Evolutionary conservation across 805 yeast species (phyloP).

Genomic region (Ascoidea asiatica): DNA sequence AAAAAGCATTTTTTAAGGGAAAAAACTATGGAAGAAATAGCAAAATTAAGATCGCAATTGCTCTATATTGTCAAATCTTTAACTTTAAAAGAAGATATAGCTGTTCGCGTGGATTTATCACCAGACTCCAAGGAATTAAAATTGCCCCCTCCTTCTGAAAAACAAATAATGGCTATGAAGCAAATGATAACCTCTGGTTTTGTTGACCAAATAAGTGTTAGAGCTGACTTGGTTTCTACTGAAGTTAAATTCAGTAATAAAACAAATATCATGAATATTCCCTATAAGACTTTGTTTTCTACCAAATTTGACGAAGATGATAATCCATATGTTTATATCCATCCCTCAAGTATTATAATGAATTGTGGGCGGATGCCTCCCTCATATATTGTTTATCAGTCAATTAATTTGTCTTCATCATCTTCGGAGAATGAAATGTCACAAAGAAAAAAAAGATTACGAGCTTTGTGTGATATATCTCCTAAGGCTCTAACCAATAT

Average conservation of each 20-base stretch:
- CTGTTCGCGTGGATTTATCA: constrained; percentile 24
- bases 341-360: constrained; percentile 59
- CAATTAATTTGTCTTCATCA: constrained; percentile 43
- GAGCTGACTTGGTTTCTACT: constrained; percentile 62
- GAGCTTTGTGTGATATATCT: constrained; percentile 60
- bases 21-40: constrained; percentile 77
- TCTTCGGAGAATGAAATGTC: constrained; percentile 26
- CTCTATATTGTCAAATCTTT: constrained; percentile 59
- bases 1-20: constrained; percentile 54
- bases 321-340: constrained; percentile 59
- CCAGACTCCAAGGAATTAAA: constrained; percentile 25
- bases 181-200: constrained; percentile 92
- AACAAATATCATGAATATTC: constrained; percentile 42
- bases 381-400: constrained; percentile 58
- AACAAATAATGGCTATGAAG: constrained; percentile 66
- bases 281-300: constrained; percentile 44
- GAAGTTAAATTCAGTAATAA: constrained; percentile 50
- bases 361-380: constrained; percentile 63
- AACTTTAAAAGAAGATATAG: constrained; percentile 46
- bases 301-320: constrained; percentile 15
- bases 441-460: constrained; percentile 47
- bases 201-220: constrained; percentile 76
- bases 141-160: constrained; percentile 47
- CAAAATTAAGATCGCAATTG: constrained; percentile 69
- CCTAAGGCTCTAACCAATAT: constrained; percentile 69